These are phyloP conservation scores for Silene vulgaris DNA, from an alignment of 179 eudicot species.

Conservation along the genomic window DNA sequence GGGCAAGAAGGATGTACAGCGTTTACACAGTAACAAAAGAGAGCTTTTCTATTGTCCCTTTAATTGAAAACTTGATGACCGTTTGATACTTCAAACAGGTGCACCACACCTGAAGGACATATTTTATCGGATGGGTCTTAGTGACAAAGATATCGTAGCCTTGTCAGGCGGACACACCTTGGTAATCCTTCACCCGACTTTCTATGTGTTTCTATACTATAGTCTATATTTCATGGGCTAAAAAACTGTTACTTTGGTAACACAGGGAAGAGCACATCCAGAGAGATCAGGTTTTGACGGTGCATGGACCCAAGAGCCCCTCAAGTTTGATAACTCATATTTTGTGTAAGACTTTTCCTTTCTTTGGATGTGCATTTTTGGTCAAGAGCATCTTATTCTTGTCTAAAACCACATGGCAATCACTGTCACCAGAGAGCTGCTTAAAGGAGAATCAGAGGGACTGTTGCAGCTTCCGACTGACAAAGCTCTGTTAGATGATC, in stretches of 20 bases:
- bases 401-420: constrained; percentile 11
- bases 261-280: constrained; percentile 94
- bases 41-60: background rate
- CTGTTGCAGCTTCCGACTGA: constrained; percentile 85
- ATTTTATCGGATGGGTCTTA: constrained; percentile 76
- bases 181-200: constrained; percentile 36
- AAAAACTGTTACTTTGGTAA: constrained; percentile 15
- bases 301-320: constrained; percentile 90
- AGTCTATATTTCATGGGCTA: constrained; percentile 11
- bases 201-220: background rate
- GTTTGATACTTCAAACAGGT: constrained; percentile 33
- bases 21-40: background rate
- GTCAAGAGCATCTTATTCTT: background rate
- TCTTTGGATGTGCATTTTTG: background rate
- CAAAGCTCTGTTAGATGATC: constrained; percentile 66
- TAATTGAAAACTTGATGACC: background rate
- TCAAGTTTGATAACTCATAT: constrained; percentile 86
- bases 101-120: constrained; percentile 68
- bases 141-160: constrained; percentile 74
- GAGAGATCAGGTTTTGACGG: constrained; percentile 98
- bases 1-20: background rate
- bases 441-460: constrained; percentile 81
- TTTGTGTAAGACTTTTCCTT: constrained; percentile 53
- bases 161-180: constrained; percentile 75
- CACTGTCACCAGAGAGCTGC: constrained; percentile 57